Base-by-base conservation (phyloP, 106 monocot species). In the Cymbidium sinense region DNA sequence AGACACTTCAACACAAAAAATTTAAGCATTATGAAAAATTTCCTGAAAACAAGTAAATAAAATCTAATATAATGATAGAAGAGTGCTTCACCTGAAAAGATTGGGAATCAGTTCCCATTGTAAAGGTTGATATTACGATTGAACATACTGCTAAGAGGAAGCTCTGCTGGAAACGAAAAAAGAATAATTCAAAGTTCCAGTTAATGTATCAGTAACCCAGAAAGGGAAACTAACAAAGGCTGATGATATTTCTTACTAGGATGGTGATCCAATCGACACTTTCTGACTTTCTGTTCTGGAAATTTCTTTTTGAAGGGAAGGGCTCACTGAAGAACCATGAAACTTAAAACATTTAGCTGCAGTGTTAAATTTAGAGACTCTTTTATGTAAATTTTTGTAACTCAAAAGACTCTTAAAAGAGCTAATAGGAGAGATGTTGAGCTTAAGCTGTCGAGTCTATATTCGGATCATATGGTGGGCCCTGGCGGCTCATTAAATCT, bases 81-180 rank as follows among this genome's bases (percentile, higher is more conserved):
- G 27, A 29, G 19, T 27, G 19, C 6, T 20, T 81, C 69, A 93
- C 93, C 89, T 89, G 87, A 82, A 89, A 87, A 29, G 87, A 77
- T 82, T 80, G 79, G 50, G 89, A 85, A 79, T 93, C 86, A 29
- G 77, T 86, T 36, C 93, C 93, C 33, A 86, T 87, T n/a, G 89
- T 89, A 76, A 93, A 93, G 36, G 93, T 93, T 82, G 93, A 82
- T 69, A 84, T 86, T 37, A 87, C 93, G 70, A 93, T 93, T 76
- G 87, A 79, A 79, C 80, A 82, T 52, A 93, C 70, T 52, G 87
- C 93, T 41, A 93, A 74, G 67, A 89, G 75, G 75, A 93, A 93
- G 52, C 89, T 82, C 89, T 93, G 75, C n/a, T 70, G 52, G 52
- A 54, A 54, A 54, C 2, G 37, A 39, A 39, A 54, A 54, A 54